These are phyloP conservation scores for Ustilago tritici DNA, from an alignment of 1,284 basidiomycete species.

Conservation along the genomic window DNA sequence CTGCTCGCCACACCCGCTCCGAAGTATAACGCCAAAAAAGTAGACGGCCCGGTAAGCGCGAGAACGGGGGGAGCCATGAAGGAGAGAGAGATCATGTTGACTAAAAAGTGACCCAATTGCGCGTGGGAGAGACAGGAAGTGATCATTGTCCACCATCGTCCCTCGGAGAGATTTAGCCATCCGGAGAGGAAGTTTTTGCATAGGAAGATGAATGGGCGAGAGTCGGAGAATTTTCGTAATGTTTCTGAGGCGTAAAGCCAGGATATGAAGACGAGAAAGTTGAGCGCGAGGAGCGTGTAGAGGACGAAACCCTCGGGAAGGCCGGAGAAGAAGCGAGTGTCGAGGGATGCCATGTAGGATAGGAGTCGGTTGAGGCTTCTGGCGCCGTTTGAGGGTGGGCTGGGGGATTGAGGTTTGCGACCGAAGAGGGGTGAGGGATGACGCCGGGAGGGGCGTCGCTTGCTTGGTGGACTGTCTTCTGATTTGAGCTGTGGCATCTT, in stretches of 20 bases:
- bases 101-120: slow-evolving; percentile 75
- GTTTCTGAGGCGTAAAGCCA: slow-evolving; percentile 52
- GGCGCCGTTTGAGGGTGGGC: not conserved
- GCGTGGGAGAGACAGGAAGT: slow-evolving; percentile 73
- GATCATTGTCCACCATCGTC: slow-evolving; percentile 84
- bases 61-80: slow-evolving; percentile 82
- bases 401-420: not conserved
- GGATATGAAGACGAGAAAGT: slow-evolving; percentile 42
- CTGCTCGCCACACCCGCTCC: slow-evolving; percentile 71
- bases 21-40: slow-evolving; percentile 82
- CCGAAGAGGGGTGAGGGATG: slow-evolving; percentile 23
- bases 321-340: slow-evolving; percentile 14
- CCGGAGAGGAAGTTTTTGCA: slow-evolving; percentile 77
- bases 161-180: slow-evolving; percentile 76
- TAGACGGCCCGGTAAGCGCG: slow-evolving; percentile 77
- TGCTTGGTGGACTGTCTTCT: slow-evolving; percentile 6
- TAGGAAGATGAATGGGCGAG: slow-evolving; percentile 75
- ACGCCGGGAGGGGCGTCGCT: not conserved
- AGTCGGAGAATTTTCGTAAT: slow-evolving; percentile 72
- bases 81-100: slow-evolving; percentile 84
- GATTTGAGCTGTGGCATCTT: slow-evolving; percentile 16
- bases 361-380: not conserved
- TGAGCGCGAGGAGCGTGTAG: slow-evolving; percentile 47
- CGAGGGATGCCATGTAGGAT: slow-evolving; percentile 7
- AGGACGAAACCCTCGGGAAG: slow-evolving; percentile 25